Evolutionary conservation across 2,329 filamentous ascomycete genomes (phyloP), one percentile per base, ranked within the genome.

Genomic region (Dactylellina parvicollis): DNA sequence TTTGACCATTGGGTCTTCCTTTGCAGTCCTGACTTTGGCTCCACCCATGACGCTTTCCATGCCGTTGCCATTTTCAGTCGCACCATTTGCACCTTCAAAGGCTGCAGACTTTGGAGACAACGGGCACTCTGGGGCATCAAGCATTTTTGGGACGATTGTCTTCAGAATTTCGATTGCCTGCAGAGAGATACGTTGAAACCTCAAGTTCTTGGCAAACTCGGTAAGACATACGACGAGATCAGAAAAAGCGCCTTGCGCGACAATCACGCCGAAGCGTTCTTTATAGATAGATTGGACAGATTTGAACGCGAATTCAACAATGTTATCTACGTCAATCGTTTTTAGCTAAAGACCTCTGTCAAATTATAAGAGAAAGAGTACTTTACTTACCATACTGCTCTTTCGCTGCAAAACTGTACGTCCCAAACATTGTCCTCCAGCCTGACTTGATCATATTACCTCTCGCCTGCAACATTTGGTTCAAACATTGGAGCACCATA

Each of bases 401-500:
- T 74, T 90, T 86, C 16, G 96, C 95, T 26, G 96, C 95, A 36
- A 98, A 92, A 0, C 94, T 97, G 79, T 99, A 99, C 28, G 97
- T 94, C 2, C 94, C 95, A 81, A 99, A 98, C 94, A 99, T 99
- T 18, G 96, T 98, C 79, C 95, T 90, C 95, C 95, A 99, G 3
- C 95, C 95, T 38, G 93, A 97, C 57, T 94, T 89, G 79, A 99
- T 99, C 77, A 98, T 98, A 81, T 97, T 91, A 4, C 96, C 96
- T 67, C 92, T 87, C 30, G 94, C 93, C 82, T 99, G 95, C 50
- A 99, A 96, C 96, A 99, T 99, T 81, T 99, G 96, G 65, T 97
- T 96, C 74, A 99, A 84, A 79, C 96, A 99, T 44, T 94, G 88
- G 22, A 99, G 83, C 47, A 96, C 92, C 90, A 99, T 94, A 78